Evolutionary conservation across 306 rosid species (phyloP), one percentile per base, ranked within the genome.

Genomic region (Begonia peltatifolia): DNA sequence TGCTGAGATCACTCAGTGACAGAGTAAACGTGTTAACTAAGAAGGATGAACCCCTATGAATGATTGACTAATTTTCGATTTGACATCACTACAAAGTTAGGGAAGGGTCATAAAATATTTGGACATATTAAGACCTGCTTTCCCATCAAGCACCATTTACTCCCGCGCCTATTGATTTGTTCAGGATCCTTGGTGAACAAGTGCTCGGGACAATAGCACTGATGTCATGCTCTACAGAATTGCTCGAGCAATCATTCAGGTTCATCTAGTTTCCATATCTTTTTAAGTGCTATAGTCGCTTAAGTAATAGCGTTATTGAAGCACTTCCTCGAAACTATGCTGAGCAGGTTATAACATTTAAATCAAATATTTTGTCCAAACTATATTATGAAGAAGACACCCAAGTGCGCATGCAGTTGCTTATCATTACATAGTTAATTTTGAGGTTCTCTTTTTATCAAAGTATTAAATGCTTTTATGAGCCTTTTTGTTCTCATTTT

Each of bases 151-250:
- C 38, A 30, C 38, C 38, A 30, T 30, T 30, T 30, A 86, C 99
- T 14, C 99, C 99, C 14, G 99, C 95, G 47, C 94, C 99, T 65
- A 95, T 85, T 71, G 99, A 90, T 77, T 74, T 90, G 59, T 90
- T 90, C 84, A 75, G 95, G 75, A 90, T 90, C 71, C 92, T 90
- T 14, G 99, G 92, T 63, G 99, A 90, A 82, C 99, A 90, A 69
- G 82, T 90, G 58, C 95, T 68, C 95, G 94, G 43, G 99, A 90
- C 48, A 90, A 90, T 68, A 90, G 95, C 75, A 86, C 99, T 2
- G 95, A 90, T 68, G 67, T 90, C 76, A 86, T 90, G 95, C 74
- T 90, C 22, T 86, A 90, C 84, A 79, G 95, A 73, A 86, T 86
- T 66, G 79, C 95, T 48, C 71, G 83, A 73, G 92, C 95, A 76